Base-by-base conservation (phyloP, 1,284 basidiomycete species). In the Porogramme epimiltina region DNA sequence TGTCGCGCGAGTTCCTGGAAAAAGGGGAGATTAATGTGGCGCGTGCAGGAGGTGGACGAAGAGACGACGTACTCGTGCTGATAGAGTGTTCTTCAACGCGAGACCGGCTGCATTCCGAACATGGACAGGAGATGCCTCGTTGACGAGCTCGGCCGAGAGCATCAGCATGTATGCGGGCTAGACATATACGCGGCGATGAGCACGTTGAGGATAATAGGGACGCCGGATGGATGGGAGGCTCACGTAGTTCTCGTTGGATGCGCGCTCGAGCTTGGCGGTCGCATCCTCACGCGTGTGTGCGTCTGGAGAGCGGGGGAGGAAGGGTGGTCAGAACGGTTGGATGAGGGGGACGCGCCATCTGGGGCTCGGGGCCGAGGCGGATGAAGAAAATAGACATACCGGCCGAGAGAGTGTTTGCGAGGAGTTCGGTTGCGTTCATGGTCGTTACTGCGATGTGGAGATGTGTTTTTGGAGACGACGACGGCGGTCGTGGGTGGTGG, bases 51-150 rank as follows among this genome's bases (percentile, higher is more conserved):
- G 43, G 52, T 34, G 53, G 54, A 59, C 40, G 49, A 52, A 55
- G 54, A 51, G 46, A 53, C 23, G 47, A 58, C 39, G 42, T 47
- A 95, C 93, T 65, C 93, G 81, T 55, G 95, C 93, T 38, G 87
- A 85, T 53, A 99, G 76, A 54, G 94, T 86, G 71, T 99, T 99
- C 84, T 99, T 99, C 74, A 99, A 80, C 18, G 95, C 95, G 46
- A 99, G 81, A 71, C 94, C 95, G 22, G 97, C 95, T 16, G 96
- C 95, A 66, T 93, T 95, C 62, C 96, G 83, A 47, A 97, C 84
- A 70, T 93, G 87, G 34, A 87, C 64, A n/a, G 78, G 78, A 9
- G 82, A 81, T 41, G 64, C 74, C 68, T 93, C 91, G 61, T 92
- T 89, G 31, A 85, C 83, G 42, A 97, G 82, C 63, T 94, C 91